Conservation (phyloP, 352 stramenopile genomes). For the Discostella stelligera region DNA sequence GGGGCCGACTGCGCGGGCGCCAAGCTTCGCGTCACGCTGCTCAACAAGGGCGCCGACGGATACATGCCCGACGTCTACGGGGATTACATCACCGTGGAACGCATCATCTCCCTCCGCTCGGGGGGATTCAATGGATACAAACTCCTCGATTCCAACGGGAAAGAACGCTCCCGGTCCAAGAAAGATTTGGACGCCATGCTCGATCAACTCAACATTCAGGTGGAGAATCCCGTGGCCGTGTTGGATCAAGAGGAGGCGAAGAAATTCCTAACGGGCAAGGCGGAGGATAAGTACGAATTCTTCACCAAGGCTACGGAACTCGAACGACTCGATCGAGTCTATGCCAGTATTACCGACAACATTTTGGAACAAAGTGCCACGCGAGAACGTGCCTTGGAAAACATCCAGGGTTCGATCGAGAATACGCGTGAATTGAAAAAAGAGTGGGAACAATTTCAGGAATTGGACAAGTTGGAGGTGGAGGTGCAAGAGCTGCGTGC, state of each 20-base stretch:
- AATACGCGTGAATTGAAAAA: slow-evolving; percentile 57
- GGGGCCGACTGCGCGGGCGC: slow-evolving; percentile 64
- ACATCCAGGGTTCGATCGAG: slow-evolving; percentile 40
- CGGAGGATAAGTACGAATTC: slow-evolving; percentile 95
- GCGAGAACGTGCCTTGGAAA: slow-evolving; percentile 57
- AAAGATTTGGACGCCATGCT: slow-evolving; percentile 91
- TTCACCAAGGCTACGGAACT: slow-evolving; percentile 95
- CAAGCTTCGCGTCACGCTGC: slow-evolving; percentile 90
- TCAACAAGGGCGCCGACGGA: slow-evolving; percentile 89
- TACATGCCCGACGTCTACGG: slow-evolving; percentile 91
- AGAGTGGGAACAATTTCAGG: slow-evolving; percentile 67
- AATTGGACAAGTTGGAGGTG: slow-evolving; percentile 70
- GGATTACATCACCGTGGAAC: slow-evolving; percentile 90
- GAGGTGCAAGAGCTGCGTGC: slow-evolving; percentile 52
- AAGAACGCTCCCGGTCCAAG: slow-evolving; percentile 87
- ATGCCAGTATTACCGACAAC: slow-evolving; percentile 87
- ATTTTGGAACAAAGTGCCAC: slow-evolving; percentile 78
- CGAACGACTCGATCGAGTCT: slow-evolving; percentile 85
- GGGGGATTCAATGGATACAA: slow-evolving; percentile 80
- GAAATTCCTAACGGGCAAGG: slow-evolving; percentile 93
- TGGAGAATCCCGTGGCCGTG: slow-evolving; percentile 96
- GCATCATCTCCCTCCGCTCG: slow-evolving; percentile 83
- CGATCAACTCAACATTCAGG: slow-evolving; percentile 90
- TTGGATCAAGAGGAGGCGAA: slow-evolving; percentile 98
- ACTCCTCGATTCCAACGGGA: slow-evolving; percentile 61